Base-by-base conservation (phyloP, 2,329 filamentous ascomycete species). In the Thielaviopsis populi region DNA sequence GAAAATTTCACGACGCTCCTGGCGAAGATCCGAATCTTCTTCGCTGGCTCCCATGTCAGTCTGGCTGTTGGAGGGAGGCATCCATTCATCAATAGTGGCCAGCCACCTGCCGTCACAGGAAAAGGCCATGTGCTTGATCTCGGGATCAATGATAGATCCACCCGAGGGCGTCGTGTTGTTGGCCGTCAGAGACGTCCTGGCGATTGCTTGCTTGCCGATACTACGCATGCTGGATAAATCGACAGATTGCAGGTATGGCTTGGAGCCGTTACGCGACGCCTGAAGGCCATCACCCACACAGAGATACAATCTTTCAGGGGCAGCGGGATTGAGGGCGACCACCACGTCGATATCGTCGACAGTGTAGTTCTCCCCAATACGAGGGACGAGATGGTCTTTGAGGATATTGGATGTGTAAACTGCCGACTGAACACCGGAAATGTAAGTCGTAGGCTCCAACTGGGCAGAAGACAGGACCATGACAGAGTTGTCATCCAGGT, bases 381-480 rank as follows among this genome's bases (percentile, higher is more conserved):
- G 79, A 60, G 74, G 74, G 17, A 85, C 79, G 13, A 80, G 70
- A 27, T 79, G 74, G 63, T 82, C 80, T 66, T 81, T 79, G 11
- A 79, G 78, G 4, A 75, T 75, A 17, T 75, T 74, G 22, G 77
- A 75, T 43, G 79, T 76, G n/a, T 80, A 73, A 3, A 81, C 77
- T 17, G 80, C 76, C 2, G 81, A 79, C 72, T 96, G 91, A 50
- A 97, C 82, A 1, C 92, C 91, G 22, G 88, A 86, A 65, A 96
- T 83, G 70, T 91, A 94, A 19, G 88, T 83, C 17, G 86, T 90
- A 3, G 94, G 89, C 71, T 87, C 85, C 72, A 97, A 79, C 73
- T 97, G 91, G 13, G 89, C 84, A 2, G 94, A 96, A 1, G 92
- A 96, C 17, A 99, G 74, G 6, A 96, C 79, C 81, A 97, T 92